Conservation (phyloP, 2,329 filamentous ascomycete genomes). For the Sphaceloma murrayae region DNA sequence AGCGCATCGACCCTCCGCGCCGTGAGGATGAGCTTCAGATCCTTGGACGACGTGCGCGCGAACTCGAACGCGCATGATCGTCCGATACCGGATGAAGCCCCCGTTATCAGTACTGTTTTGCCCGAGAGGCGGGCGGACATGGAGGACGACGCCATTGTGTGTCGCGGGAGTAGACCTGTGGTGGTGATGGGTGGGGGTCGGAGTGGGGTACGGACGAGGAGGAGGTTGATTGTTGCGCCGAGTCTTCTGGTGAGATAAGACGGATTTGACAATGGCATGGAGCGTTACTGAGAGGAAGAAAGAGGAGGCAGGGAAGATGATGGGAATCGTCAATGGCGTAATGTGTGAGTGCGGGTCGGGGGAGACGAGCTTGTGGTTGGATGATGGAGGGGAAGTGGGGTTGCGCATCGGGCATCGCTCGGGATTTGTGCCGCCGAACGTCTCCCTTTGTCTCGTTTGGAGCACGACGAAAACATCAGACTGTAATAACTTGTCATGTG, state of each 20-base stretch:
- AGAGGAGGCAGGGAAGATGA: too few species aligned
- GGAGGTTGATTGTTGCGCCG: slow-evolving; percentile 4
- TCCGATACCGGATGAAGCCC: slow-evolving; percentile 88
- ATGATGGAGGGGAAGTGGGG: slow-evolving; percentile 5
- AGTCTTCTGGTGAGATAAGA: not conserved
- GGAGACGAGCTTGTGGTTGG: not conserved
- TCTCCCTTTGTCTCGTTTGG: not conserved
- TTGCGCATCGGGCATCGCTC: not conserved
- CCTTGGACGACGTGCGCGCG: slow-evolving; percentile 68
- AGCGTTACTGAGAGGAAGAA: not conserved
- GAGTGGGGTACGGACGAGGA: not conserved
- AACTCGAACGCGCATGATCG: slow-evolving; percentile 79
- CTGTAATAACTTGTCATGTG: not conserved
- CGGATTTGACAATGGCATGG: slow-evolving; percentile 1
- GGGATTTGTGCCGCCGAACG: not conserved
- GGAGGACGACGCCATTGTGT: slow-evolving; percentile 59
- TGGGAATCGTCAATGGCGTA: not conserved
- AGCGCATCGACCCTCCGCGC: slow-evolving; percentile 76
- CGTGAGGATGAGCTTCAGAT: slow-evolving; percentile 76
- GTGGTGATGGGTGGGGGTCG: slow-evolving; percentile 21
- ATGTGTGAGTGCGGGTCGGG: slow-evolving; percentile 4
- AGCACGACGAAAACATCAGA: not conserved
- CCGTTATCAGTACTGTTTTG: slow-evolving; percentile 88
- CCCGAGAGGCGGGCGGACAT: slow-evolving; percentile 75
- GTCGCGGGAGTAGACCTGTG: too few species aligned